Base-by-base conservation (phyloP, 306 rosid genomes). In the Ammopiptanthus mongolicus region DNA sequence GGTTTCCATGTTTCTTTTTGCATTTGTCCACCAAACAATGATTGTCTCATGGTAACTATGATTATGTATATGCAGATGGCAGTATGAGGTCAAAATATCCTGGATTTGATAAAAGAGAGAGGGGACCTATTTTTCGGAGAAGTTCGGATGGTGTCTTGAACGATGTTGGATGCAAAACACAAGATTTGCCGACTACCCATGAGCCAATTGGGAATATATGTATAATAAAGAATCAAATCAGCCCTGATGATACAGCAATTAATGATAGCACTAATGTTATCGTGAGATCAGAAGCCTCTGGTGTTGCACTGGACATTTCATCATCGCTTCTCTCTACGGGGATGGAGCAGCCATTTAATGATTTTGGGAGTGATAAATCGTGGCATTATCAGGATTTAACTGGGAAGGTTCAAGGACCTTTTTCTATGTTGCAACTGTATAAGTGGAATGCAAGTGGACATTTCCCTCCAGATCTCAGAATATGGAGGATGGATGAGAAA, bases 351-450 rank as follows among this genome's bases (percentile, higher is more conserved):
- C 75, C 88, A 65, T 68, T 79, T 34, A 74, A 87, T 79, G 85
- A 78, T 69, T 75, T 60, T 78, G 78, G 84, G 75, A 79, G 80
- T 48, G 91, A 90, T 51, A 84, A 58, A 57, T 65, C 81, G 14
- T 96, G 99, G 99, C 87, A 87, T 80, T 96, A 96, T 81, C 91
- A 65, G 80, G 99, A 96, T 78, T 96, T 96, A 15, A 34, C 85
- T 78, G 98, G 98, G 78, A 92, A 89, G 80, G 59, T 87, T 84
- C 97, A 89, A 83, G 99, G 99, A 56, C 99, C 97, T 46, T 92
- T 92, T 84, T 74, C 91, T 65, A 74, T 89, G 87, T 42, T 46
- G 64, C 94, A 86, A 73, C 79, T 96, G 80, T 85, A 79, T 57
- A 91, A 88, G 78, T 96, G 99, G 99, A 84, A 53, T 71, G 56